Percentiles rank a stretch among this genome's conserved stretches.
phyloP scores from a whole-genome alignment of 257 asterid species.

The Solanum neorickii region DNA sequence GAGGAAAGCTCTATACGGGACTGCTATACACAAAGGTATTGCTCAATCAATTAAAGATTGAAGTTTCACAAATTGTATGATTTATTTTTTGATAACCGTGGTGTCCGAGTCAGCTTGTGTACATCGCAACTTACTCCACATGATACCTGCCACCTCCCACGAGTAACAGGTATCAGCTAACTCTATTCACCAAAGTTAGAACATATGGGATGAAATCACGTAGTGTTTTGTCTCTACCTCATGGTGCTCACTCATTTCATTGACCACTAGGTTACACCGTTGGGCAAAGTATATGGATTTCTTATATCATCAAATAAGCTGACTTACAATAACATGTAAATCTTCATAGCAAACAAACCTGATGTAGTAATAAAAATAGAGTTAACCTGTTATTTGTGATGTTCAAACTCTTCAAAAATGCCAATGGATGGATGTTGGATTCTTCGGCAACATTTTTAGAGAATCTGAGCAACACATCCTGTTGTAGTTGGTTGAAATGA shows the following conservation, averaged over 20 bases:
- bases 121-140: neutral
- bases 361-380: neutral
- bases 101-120: neutral
- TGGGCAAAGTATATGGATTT: neutral
- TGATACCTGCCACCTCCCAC: neutral
- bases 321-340: neutral
- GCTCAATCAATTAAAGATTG: neutral
- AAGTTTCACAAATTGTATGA: neutral
- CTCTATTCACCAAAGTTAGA: neutral
- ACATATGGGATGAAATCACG: neutral
- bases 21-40: neutral
- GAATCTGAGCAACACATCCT: neutral
- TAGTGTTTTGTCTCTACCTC: neutral
- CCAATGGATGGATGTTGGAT: neutral
- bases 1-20: constrained; percentile 38
- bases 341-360: neutral
- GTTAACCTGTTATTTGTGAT: neutral
- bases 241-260: neutral
- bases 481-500: neutral
- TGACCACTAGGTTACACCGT: neutral
- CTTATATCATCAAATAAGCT: neutral
- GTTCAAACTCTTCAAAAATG: neutral
- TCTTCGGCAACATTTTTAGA: neutral
- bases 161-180: neutral
- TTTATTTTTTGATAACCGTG: neutral